Evolutionary conservation across 225 moss, liverwort and hornwort genomes (phyloP), one percentile per base, ranked within the genome.

Genomic region (Physcomitrium patens): DNA sequence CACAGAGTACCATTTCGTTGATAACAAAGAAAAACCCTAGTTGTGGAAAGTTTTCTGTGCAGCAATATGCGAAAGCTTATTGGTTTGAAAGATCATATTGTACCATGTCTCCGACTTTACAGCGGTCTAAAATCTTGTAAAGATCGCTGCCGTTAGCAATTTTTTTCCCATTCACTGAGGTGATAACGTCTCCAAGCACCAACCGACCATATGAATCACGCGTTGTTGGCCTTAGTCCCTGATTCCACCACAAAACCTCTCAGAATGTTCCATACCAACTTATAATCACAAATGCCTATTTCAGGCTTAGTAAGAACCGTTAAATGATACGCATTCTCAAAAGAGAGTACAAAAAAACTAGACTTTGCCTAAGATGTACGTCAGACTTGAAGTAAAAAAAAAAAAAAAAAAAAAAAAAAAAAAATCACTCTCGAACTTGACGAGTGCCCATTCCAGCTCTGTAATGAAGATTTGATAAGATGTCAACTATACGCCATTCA

Each of bases 41-140:
- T 26, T 22, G 15, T 23, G 47, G 46, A 18, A 28, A 65, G 13
- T 42, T 1, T 12, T 14, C 5, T 45, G 13, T 74, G 65, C 54
- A 56, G 14, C 42, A 27, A 8, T 37, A 37, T 1, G 31, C 26
- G 28, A 43, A 47, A 47, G 41, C 37, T 18, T 46, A 63, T 67
- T 1, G 0, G 31, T 37, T 24, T 66, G 57, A 23, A 57, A 62
- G 22, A 7, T 37, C 31, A 37, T 9, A 19, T 18, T 61, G 47
- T 77, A 95, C 97, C 82, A 85, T 90, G 67, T 99, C 95, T 72
- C 97, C 93, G 55, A 95, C 97, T 90, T 99, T 91, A 75, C 94
- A 93, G 15, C 93, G 97, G 80, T 99, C 97, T 24, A 99, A 68
- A 74, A 99, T 93, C 80, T 95, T 99, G 83, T 95, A 95, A n/a